These are phyloP conservation scores for Lachnellula hyalina DNA, from an alignment of 2,329 filamentous ascomycete species.

Conservation along the genomic window DNA sequence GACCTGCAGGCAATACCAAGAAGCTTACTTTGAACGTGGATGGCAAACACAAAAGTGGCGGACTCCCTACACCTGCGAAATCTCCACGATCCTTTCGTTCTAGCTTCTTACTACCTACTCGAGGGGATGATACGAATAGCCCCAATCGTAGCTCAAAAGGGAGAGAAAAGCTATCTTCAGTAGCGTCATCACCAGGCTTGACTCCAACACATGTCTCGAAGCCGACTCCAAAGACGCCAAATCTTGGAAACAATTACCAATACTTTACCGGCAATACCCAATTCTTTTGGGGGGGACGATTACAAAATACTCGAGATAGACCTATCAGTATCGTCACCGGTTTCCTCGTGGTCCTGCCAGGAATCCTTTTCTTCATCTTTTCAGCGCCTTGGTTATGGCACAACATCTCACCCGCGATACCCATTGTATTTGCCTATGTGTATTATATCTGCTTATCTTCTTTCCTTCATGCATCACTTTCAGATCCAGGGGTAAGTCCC, in stretches of 20 bases:
- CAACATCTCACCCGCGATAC: slow-evolving; percentile 82
- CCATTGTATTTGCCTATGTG: slow-evolving; percentile 86
- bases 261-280: slow-evolving; percentile 92
- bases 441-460: slow-evolving; percentile 88
- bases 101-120: slow-evolving; percentile 61
- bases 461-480: slow-evolving; percentile 85
- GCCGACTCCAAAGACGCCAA: slow-evolving; percentile 26
- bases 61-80: slow-evolving; percentile 55
- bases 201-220: slow-evolving; percentile 39
- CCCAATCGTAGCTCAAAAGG: slow-evolving; percentile 56
- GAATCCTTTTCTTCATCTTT: slow-evolving; percentile 78
- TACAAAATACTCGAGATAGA: slow-evolving; percentile 81
- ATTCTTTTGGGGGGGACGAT: slow-evolving; percentile 79
- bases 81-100: slow-evolving; percentile 74
- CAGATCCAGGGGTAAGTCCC: slow-evolving; percentile 81
- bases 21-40: slow-evolving; percentile 55
- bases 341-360: slow-evolving; percentile 71
- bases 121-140: slow-evolving; percentile 46
- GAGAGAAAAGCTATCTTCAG: slow-evolving; percentile 79
- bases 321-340: slow-evolving; percentile 89
- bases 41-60: slow-evolving; percentile 50
- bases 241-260: slow-evolving; percentile 71
- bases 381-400: slow-evolving; percentile 77
- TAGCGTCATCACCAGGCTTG: slow-evolving; percentile 67
- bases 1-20: slow-evolving; percentile 31